Percentiles rank a stretch among this genome's conserved stretches.
Conservation (phyloP, 1,284 basidiomycete species). For the Tilletiaria anomala region DNA sequence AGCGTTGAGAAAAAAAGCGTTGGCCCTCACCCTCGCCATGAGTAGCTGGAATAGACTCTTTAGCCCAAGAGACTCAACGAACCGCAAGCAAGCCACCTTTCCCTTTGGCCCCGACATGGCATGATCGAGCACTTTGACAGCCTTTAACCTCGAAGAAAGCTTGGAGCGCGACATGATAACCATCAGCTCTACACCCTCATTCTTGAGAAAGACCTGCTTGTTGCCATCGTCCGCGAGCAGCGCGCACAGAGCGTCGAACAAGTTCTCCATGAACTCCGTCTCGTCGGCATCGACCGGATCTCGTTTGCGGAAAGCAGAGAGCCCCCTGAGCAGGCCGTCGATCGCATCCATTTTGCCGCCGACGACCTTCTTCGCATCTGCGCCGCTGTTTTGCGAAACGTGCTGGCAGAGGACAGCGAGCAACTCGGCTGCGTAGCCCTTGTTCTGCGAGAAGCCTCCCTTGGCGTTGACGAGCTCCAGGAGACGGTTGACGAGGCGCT, state of each 20-base stretch:
- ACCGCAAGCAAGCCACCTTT: slow-evolving; percentile 74
- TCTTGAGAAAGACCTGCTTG: slow-evolving; percentile 68
- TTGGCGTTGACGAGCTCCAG: slow-evolving; percentile 60
- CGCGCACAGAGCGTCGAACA: slow-evolving; percentile 78
- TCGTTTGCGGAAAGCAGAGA: slow-evolving; percentile 70
- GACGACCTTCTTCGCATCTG: too few relatives aligned
- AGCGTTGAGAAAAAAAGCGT: slow-evolving; percentile 1
- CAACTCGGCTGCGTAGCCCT: slow-evolving; percentile 45
- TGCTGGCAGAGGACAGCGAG: slow-evolving; percentile 70
- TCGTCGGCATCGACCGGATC: slow-evolving; percentile 78
- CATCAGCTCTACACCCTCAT: slow-evolving; percentile 93
- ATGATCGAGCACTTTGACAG: too few relatives aligned
- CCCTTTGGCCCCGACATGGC: too few relatives aligned
- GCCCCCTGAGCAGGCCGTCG: slow-evolving; percentile 58
- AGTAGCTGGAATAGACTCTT: slow-evolving; percentile 77
- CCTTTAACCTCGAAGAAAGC: too few relatives aligned
- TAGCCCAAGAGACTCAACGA: slow-evolving; percentile 73
- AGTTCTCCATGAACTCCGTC: slow-evolving; percentile 90
- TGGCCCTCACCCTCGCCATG: slow-evolving; percentile 66
- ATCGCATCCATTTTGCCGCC: slow-evolving; percentile 55
- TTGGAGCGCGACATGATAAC: too few relatives aligned
- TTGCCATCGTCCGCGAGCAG: slow-evolving; percentile 53
- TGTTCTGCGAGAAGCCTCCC: slow-evolving; percentile 31
- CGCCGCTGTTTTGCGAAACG: too few relatives aligned
- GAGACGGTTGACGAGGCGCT: slow-evolving; percentile 63